phyloP scores from a whole-genome alignment of 805 yeast species.

The Teunomyces gatunensis region DNA sequence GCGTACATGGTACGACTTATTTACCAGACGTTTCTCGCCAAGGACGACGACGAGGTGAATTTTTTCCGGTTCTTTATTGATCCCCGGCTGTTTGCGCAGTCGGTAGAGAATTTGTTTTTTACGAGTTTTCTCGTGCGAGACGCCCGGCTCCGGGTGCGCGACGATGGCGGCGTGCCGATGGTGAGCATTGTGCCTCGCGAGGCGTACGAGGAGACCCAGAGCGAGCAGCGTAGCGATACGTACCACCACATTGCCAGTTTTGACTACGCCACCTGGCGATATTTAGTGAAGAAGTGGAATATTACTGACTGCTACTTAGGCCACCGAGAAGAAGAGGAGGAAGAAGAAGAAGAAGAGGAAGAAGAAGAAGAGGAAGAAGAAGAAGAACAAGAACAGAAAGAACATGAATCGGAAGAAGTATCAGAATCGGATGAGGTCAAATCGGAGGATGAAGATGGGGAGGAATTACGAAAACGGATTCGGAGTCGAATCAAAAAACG shows the following conservation, averaged over 20 bases:
- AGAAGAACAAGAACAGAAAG: not conserved
- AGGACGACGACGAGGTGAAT: slow-evolving; percentile 41
- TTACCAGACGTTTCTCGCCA: slow-evolving; percentile 37
- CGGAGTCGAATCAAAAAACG: not conserved
- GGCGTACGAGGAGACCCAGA: slow-evolving; percentile 15
- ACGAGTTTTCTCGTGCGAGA: slow-evolving; percentile 78
- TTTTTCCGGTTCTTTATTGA: slow-evolving; percentile 68
- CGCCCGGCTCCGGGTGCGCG: slow-evolving; percentile 55
- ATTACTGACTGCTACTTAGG: slow-evolving; percentile 58
- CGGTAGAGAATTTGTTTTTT: slow-evolving; percentile 82
- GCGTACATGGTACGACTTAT: slow-evolving; percentile 60
- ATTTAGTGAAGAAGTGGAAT: slow-evolving; percentile 49
- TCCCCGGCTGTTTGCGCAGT: slow-evolving; percentile 72
- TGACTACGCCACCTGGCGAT: slow-evolving; percentile 65
- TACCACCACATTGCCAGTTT: slow-evolving; percentile 70
- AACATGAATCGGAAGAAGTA: slow-evolving; percentile 25
- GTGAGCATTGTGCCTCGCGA: slow-evolving; percentile 35
- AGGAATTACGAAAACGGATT: not conserved
- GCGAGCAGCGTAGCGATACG: slow-evolving; percentile 23
- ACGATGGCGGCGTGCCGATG: slow-evolving; percentile 46
- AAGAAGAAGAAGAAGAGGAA: slow-evolving; percentile 5
- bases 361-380: not conserved
- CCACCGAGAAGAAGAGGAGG: slow-evolving; percentile 30
- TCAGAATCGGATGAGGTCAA: slow-evolving; percentile 38
- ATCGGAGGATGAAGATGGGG: not conserved